Conservation (phyloP, 2,329 filamentous ascomycete species). For the Aureobasidium sp. region DNA sequence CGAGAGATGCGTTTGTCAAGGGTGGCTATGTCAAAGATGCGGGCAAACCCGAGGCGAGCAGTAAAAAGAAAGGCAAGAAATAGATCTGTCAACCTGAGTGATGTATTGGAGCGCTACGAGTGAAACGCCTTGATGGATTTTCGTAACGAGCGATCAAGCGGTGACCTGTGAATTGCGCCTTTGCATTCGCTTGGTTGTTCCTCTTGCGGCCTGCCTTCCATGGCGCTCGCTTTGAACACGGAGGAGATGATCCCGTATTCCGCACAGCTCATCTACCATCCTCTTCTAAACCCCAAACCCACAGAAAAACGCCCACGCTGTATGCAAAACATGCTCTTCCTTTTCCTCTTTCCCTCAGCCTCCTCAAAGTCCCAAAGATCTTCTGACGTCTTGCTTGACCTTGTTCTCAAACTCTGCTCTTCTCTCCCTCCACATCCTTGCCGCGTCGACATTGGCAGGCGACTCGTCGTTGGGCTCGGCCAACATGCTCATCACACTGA, state of each 20-base stretch:
- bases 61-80: conserved; percentile 18
- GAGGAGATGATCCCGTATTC: background rate
- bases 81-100: background rate
- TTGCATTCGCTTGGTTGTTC: background rate
- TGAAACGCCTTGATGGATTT: too few species aligned
- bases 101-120: too few species aligned
- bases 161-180: background rate
- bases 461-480: conserved; percentile 96
- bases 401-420: conserved; percentile 76
- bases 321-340: background rate
- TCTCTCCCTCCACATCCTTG: conserved; percentile 89
- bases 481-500: conserved; percentile 97
- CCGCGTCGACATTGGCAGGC: conserved; percentile 91
- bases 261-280: background rate
- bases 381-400: conserved; percentile 75
- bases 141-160: too few species aligned
- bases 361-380: conserved; percentile 54
- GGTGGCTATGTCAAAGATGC: conserved; percentile 61
- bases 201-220: background rate
- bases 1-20: conserved; percentile 74
- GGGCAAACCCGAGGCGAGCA: conserved; percentile 24
- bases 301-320: background rate
- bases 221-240: background rate
- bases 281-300: background rate
- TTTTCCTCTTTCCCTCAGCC: background rate